phyloP scores from a whole-genome alignment of 108 stramenopile genomes.

The Skeletonema marinoi region DNA sequence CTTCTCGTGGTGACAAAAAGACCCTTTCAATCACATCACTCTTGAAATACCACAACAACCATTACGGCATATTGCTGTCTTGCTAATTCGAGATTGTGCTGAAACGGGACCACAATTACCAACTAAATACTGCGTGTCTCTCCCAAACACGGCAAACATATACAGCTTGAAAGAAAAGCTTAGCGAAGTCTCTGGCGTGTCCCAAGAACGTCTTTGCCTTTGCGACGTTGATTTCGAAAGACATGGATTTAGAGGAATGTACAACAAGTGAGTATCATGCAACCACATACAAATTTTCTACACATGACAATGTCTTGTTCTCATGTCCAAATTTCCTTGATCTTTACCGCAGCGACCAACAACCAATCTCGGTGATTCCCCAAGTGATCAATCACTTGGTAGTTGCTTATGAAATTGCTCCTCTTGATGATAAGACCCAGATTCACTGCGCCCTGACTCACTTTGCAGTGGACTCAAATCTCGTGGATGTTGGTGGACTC shows the following conservation, averaged over 20 bases:
- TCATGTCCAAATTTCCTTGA: neutral
- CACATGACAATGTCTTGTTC: neutral
- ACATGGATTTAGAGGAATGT: slow-evolving; percentile 42
- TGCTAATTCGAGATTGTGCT: slow-evolving; percentile 21
- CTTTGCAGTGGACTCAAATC: neutral
- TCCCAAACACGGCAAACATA: slow-evolving; percentile 17
- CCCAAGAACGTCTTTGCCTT: slow-evolving; percentile 36
- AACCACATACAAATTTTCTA: neutral
- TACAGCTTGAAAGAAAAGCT: slow-evolving; percentile 36
- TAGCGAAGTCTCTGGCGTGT: slow-evolving; percentile 33
- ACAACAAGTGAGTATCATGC: slow-evolving; percentile 9
- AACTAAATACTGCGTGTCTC: slow-evolving; percentile 24
- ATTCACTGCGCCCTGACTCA: slow-evolving; percentile 41
- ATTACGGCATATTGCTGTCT: slow-evolving; percentile 15
- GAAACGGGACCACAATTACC: slow-evolving; percentile 22
- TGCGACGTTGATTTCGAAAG: slow-evolving; percentile 49
- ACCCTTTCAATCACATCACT: slow-evolving; percentile 79
- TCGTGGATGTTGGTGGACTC: slow-evolving; percentile 12
- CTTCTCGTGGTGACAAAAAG: neutral
- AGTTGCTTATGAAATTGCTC: slow-evolving; percentile 60
- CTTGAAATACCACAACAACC: slow-evolving; percentile 71
- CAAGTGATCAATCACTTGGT: slow-evolving; percentile 11
- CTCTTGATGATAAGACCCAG: neutral
- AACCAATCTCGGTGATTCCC: slow-evolving; percentile 36
- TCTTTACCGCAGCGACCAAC: slow-evolving; percentile 35